Percentiles rank a stretch among this genome's conserved stretches.
phyloP scores from a whole-genome alignment of 2,329 filamentous ascomycete species.

The Balansia obtecta region DNA sequence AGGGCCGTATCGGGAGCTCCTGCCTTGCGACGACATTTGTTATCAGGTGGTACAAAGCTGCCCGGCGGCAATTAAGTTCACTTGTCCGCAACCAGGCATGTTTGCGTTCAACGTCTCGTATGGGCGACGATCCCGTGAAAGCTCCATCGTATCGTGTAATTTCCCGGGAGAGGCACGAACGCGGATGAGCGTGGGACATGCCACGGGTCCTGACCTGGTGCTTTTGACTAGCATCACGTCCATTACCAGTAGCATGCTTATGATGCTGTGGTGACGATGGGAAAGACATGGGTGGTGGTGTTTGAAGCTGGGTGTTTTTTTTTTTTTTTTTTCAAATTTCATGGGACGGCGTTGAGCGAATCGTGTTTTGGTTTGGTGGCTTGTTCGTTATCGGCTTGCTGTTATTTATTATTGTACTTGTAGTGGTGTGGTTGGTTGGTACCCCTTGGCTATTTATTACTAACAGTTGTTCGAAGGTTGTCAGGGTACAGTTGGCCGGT shows the following conservation, averaged over 20 bases:
- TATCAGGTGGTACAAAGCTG: constrained; percentile 78
- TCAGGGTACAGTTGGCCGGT: too few relatives aligned
- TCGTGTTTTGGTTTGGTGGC: not conserved
- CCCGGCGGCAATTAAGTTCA: constrained; percentile 62
- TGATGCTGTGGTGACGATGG: not conserved
- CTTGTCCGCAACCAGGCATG: constrained; percentile 46
- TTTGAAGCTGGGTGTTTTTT: not conserved
- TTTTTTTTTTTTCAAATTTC: not conserved
- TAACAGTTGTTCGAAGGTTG: too few relatives aligned
- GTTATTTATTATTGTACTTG: too few relatives aligned
- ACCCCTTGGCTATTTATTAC: too few relatives aligned
- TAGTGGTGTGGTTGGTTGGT: too few relatives aligned
- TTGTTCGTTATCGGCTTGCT: too few relatives aligned
- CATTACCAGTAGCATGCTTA: not conserved
- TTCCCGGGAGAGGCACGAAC: constrained; percentile 25
- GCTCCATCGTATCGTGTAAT: constrained; percentile 22
- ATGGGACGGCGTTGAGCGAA: not conserved
- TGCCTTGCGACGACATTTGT: constrained; percentile 82
- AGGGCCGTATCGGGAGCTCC: constrained; percentile 85
- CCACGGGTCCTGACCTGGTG: constrained; percentile 7
- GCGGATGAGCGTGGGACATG: constrained; percentile 10
- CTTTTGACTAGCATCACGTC: not conserved
- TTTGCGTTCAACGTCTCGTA: constrained; percentile 25
- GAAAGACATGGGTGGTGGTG: not conserved
- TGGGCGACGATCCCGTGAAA: constrained; percentile 14